Conservation (phyloP, 2,329 filamentous ascomycete species). For the Cladosporium colombiae region DNA sequence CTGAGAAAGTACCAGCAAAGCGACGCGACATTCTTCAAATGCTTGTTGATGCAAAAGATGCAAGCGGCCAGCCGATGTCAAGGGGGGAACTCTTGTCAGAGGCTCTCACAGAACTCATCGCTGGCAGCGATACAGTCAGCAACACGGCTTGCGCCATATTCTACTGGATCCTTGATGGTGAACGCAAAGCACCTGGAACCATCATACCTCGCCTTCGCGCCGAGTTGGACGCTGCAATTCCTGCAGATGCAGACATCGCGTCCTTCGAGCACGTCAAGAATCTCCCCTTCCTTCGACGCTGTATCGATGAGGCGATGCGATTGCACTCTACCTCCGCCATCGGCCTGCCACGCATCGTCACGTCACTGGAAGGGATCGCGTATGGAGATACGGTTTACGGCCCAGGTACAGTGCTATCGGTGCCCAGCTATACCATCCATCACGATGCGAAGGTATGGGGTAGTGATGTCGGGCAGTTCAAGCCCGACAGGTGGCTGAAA, state of each 20-base stretch:
- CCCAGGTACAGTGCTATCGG: slow-evolving; percentile 40
- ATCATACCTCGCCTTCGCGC: slow-evolving; percentile 31
- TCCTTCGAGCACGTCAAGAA: slow-evolving; percentile 30
- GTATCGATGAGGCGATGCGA: slow-evolving; percentile 37
- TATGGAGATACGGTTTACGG: slow-evolving; percentile 28
- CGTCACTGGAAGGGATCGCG: slow-evolving; percentile 31
- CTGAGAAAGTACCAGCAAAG: background rate
- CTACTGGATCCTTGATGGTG: slow-evolving; percentile 30
- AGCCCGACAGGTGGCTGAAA: slow-evolving; percentile 39
- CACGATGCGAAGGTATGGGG: slow-evolving; percentile 44
- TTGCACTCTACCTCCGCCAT: slow-evolving; percentile 36
- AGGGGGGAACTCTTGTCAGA: slow-evolving; percentile 36
- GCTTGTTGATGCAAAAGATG: slow-evolving; percentile 35
- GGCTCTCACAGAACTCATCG: slow-evolving; percentile 39
- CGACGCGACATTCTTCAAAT: slow-evolving; percentile 37
- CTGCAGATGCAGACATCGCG: slow-evolving; percentile 23
- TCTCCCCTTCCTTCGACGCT: slow-evolving; percentile 34
- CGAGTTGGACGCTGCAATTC: slow-evolving; percentile 34
- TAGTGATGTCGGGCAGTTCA: slow-evolving; percentile 41
- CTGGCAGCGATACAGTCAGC: slow-evolving; percentile 39
- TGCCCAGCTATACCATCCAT: slow-evolving; percentile 45
- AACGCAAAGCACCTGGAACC: slow-evolving; percentile 31
- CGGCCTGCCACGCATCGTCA: slow-evolving; percentile 29
- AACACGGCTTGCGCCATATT: slow-evolving; percentile 35
- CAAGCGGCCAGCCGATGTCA: slow-evolving; percentile 34